Evolutionary conservation across 1,284 basidiomycete genomes (phyloP).

Genomic region (Sphaerobolus stellatus): DNA sequence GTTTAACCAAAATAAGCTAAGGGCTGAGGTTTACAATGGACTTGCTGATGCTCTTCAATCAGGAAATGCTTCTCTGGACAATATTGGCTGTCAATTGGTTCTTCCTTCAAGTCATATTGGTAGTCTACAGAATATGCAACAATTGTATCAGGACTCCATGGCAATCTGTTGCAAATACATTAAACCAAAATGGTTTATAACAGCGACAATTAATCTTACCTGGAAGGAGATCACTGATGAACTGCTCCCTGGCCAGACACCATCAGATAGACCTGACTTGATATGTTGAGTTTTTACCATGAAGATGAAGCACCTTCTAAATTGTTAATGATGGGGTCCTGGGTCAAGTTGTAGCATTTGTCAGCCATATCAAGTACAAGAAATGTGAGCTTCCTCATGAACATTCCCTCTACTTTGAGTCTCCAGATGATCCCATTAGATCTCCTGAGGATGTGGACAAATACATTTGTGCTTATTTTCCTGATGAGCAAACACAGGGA

Average conservation of each 20-base stretch:
- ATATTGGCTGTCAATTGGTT: conserved; percentile 36
- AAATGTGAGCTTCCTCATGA: too few relatives aligned
- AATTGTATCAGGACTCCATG: conserved; percentile 45
- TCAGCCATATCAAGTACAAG: too few relatives aligned
- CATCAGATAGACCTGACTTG: conserved; percentile 46
- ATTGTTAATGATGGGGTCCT: too few relatives aligned
- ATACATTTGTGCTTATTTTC: conserved; percentile 39
- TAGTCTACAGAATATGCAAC: conserved; percentile 40
- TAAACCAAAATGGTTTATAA: conserved; percentile 45
- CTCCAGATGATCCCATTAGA: too few relatives aligned
- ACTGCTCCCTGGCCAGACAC: conserved; percentile 39
- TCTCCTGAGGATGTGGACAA: conserved; percentile 39
- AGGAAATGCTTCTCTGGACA: conserved; percentile 27
- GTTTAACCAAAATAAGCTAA: conserved; percentile 37
- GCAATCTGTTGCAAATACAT: conserved; percentile 35
- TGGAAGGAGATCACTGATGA: conserved; percentile 45
- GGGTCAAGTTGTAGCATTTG: too few relatives aligned
- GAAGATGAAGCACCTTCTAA: conserved; percentile 39
- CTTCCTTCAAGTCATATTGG: conserved; percentile 43
- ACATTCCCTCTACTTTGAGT: too few relatives aligned
- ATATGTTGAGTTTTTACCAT: conserved; percentile 44
- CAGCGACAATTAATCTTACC: conserved; percentile 45
- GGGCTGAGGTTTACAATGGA: conserved; percentile 38
- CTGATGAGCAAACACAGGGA: conserved; percentile 39
- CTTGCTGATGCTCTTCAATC: conserved; percentile 35